phyloP scores from a whole-genome alignment of 129 eudicot species.

The Helianthus annuus region DNA sequence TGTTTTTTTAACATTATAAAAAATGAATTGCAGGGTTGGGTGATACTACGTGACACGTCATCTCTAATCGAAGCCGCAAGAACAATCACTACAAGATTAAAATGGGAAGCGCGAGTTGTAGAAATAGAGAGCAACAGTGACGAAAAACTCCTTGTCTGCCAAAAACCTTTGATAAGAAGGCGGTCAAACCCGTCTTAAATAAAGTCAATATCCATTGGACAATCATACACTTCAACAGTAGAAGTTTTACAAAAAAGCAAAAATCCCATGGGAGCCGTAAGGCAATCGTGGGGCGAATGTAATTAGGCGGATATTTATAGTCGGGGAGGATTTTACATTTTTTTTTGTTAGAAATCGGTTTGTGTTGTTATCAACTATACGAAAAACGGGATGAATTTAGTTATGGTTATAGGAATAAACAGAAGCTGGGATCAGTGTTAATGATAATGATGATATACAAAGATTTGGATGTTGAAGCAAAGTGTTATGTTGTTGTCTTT shows the following conservation, averaged over 20 bases:
- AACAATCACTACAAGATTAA: constrained; percentile 55
- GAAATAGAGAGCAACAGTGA: constrained; percentile 87
- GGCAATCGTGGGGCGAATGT: constrained; percentile 33
- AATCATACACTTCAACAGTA: not conserved
- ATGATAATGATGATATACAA: constrained; percentile 10
- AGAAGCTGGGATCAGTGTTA: constrained; percentile 24
- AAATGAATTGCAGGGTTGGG: constrained; percentile 79
- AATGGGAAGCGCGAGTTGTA: constrained; percentile 96
- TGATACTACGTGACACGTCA: constrained; percentile 68
- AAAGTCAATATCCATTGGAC: not conserved
- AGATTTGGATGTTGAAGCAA: constrained; percentile 13
- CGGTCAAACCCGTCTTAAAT: constrained; percentile 42
- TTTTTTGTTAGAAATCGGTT: constrained; percentile 7
- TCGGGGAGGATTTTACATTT: constrained; percentile 22
- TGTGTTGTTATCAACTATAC: constrained; percentile 25
- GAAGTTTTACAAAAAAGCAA: constrained; percentile 20
- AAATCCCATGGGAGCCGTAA: constrained; percentile 31
- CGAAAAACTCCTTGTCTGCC: constrained; percentile 90
- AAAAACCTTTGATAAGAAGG: constrained; percentile 79
- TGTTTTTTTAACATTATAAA: not conserved
- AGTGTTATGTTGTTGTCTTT: not conserved
- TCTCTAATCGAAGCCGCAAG: constrained; percentile 79
- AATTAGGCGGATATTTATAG: constrained; percentile 35
- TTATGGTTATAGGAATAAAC: constrained; percentile 28
- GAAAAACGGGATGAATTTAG: constrained; percentile 22